These are phyloP conservation scores for Ceratocystis harringtonii DNA, from an alignment of 2,329 filamentous ascomycete species.

Conservation along the genomic window DNA sequence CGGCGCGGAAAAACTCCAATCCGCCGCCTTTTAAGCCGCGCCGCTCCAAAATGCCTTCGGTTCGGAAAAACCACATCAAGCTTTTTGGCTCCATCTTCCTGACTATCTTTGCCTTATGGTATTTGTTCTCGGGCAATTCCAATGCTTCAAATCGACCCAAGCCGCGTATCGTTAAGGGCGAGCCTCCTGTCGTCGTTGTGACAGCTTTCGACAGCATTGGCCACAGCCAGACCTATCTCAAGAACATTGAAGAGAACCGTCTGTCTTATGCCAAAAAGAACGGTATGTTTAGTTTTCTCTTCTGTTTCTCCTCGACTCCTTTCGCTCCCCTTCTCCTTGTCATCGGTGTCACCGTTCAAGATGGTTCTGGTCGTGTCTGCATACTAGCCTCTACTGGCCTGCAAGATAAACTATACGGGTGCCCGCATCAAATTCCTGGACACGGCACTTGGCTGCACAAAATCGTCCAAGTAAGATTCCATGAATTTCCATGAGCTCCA, in stretches of 20 bases:
- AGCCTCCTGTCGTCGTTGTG: slow-evolving; percentile 58
- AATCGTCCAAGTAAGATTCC: background rate
- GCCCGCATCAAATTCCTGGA: slow-evolving; percentile 4
- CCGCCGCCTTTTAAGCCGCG: slow-evolving; percentile 55
- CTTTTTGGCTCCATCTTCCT: slow-evolving; percentile 40
- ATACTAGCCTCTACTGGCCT: background rate
- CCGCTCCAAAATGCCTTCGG: slow-evolving; percentile 36
- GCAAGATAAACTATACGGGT: slow-evolving; percentile 7
- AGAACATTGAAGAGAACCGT: slow-evolving; percentile 67
- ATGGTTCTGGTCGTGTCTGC: background rate
- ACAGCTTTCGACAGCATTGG: slow-evolving; percentile 53
- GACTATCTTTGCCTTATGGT: slow-evolving; percentile 43
- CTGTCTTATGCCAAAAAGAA: slow-evolving; percentile 72
- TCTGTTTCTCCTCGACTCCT: background rate
- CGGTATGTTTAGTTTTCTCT: slow-evolving; percentile 39
- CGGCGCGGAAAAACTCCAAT: slow-evolving; percentile 68
- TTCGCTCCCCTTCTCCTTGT: background rate
- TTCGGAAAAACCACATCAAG: slow-evolving; percentile 49
- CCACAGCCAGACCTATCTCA: slow-evolving; percentile 45
- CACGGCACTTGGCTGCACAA: slow-evolving; percentile 5
- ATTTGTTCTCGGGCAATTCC: slow-evolving; percentile 34
- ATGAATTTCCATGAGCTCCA: background rate
- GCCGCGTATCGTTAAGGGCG: slow-evolving; percentile 26
- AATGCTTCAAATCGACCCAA: slow-evolving; percentile 12
- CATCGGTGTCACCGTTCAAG: background rate